Base-by-base conservation (phyloP, 2,329 filamentous ascomycete species). In the Aspergillus sp. region DNA sequence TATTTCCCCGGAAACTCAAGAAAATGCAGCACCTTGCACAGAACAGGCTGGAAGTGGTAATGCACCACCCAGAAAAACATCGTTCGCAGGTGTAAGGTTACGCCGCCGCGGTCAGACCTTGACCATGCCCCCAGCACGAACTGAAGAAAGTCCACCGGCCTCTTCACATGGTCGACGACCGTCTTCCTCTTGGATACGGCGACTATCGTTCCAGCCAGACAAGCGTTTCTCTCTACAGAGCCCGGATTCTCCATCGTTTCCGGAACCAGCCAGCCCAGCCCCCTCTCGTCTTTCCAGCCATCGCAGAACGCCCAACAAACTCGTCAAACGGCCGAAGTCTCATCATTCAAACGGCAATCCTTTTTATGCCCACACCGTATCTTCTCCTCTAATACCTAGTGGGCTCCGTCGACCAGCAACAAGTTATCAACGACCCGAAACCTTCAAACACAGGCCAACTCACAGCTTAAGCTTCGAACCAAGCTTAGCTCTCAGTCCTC, bases 321-420 rank as follows among this genome's bases (percentile, higher is more conserved):
- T 88, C 8, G 82, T 88, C 53, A 88, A 88, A 72, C 81, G 85
- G 43, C 79, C 83, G 5, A 78, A 80, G 19, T 87, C 85, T 11
- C 75, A 84, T 50, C 79, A 79, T 62, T 75, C 76, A 44, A 69
- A 80, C 50, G 72, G 70, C 54, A 71, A 77, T 58, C 69, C 77
- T 12, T 68, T 75, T 12, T 64, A 68, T 48, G 48, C 62, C 15
- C 65, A 63, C 31, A 56, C 60, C 15, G 69, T 71, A 8, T 68
- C 66, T 23, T 66, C 77, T 35, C 75, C 72, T 21, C 76, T 79
- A 33, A 73, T 76, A 56, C 71, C 80, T n/a, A 74, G 81, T 5
- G 77, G 78, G 23, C 76, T 87, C 56, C 80, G 81, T 56, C 79
- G 85, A 58, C 85, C 85, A 46, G 84, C 84, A 15, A 88, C 85